Conservation (phyloP, 2,329 filamentous ascomycete species). For the Fusarium subtropicale region DNA sequence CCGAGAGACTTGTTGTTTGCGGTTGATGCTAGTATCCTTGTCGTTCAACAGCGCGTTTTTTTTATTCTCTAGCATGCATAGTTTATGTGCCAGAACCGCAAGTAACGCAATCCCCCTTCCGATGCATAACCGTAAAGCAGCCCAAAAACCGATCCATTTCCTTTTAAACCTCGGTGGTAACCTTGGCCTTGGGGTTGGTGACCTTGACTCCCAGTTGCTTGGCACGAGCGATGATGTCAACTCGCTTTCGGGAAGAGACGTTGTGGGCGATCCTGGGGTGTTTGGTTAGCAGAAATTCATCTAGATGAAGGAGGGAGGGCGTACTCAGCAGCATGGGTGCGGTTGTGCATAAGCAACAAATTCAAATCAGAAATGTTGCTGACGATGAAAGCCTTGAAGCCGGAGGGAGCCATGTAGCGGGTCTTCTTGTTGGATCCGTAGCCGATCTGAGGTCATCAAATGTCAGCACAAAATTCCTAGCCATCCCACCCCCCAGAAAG, state of each 20-base stretch:
- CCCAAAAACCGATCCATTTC: conserved; percentile 47
- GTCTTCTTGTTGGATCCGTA: conserved; percentile 99
- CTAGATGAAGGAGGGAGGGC: conserved; percentile 53
- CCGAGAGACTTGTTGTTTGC: conserved; percentile 31
- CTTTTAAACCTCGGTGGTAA: conserved; percentile 89
- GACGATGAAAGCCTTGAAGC: conserved; percentile 99
- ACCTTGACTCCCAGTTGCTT: conserved; percentile 99
- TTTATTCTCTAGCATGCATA: conserved; percentile 48
- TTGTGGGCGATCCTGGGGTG: conserved; percentile 89
- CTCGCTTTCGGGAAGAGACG: conserved; percentile 98
- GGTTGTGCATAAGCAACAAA: conserved; percentile 99
- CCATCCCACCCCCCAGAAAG: not conserved
- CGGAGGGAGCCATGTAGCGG: conserved; percentile 97
- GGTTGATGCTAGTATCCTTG: conserved; percentile 44
- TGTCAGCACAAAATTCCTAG: conserved; percentile 29
- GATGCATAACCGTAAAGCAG: conserved; percentile 50
- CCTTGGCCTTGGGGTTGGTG: conserved; percentile 98
- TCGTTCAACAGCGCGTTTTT: conserved; percentile 50
- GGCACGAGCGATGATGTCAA: conserved; percentile 96
- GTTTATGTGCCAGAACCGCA: conserved; percentile 48
- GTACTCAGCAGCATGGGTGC: conserved; percentile 98
- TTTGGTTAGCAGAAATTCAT: conserved; percentile 35
- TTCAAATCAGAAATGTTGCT: conserved; percentile 96
- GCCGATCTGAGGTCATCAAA: conserved; percentile 76
- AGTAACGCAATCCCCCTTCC: conserved; percentile 50